phyloP scores from a whole-genome alignment of 2,329 filamentous ascomycete genomes.

The Penicillium sp. region DNA sequence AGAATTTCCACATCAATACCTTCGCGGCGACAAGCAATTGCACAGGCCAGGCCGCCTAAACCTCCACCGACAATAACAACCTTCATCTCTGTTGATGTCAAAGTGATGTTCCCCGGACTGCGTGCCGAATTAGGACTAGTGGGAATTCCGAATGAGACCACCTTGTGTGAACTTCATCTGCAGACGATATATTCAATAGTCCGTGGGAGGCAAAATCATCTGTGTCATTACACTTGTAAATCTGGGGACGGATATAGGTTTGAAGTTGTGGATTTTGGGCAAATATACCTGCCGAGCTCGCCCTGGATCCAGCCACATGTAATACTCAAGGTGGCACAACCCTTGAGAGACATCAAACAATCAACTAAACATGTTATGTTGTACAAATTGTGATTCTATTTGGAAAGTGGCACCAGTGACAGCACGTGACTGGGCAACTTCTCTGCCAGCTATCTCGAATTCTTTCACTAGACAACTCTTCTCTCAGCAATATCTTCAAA shows the following conservation, averaged over 20 bases:
- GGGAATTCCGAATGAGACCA: not conserved
- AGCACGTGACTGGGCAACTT: not conserved
- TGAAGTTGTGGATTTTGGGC: not conserved
- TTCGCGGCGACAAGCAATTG: slow-evolving; percentile 24
- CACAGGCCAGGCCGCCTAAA: slow-evolving; percentile 24
- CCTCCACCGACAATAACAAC: slow-evolving; percentile 51
- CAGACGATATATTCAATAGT: not conserved
- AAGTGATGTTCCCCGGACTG: not conserved
- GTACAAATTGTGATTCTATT: not conserved
- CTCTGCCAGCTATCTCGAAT: not conserved
- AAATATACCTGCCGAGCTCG: not conserved
- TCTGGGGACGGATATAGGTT: not conserved
- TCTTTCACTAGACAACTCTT: not conserved
- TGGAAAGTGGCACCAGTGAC: not conserved
- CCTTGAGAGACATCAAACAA: not conserved
- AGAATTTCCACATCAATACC: slow-evolving; percentile 22
- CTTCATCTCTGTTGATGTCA: slow-evolving; percentile 52
- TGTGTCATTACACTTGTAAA: too few relatives aligned
- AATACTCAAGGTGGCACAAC: not conserved
- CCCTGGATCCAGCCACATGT: not conserved
- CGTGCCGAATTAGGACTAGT: not conserved
- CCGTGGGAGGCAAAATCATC: too few relatives aligned
- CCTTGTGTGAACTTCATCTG: not conserved
- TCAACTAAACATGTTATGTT: not conserved
- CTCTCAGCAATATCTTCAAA: not conserved